Percentiles rank a stretch among this genome's conserved stretches.
Conservation (phyloP, 2,329 filamentous ascomycete genomes). For the Exophiala dermatitidis region DNA sequence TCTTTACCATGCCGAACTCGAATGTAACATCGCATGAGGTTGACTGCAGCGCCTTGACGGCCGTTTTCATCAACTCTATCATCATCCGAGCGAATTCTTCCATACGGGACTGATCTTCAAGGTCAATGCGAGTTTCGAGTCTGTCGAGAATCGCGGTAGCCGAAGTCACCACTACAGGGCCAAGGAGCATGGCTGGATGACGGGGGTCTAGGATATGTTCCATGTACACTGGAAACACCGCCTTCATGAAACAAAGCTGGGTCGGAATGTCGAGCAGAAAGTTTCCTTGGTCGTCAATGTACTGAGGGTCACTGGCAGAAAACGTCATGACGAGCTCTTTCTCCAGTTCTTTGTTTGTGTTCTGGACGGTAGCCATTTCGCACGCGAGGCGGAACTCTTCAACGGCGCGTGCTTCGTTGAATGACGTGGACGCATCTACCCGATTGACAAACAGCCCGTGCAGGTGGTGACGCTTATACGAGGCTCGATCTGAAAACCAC, state of each 20-base stretch:
- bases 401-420: constrained; percentile 1
- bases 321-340: constrained; percentile 7
- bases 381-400: constrained; percentile 7
- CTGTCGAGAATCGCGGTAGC: constrained; percentile 1
- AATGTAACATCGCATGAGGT: background rate
- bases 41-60: constrained; percentile 6
- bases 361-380: constrained; percentile 4
- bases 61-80: constrained; percentile 4
- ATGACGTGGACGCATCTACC: background rate
- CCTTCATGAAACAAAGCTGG: constrained; percentile 19
- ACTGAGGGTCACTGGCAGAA: constrained; percentile 3
- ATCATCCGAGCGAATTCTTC: constrained; percentile 11
- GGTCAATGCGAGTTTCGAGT: constrained; percentile 15
- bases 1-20: background rate
- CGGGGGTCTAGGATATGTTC: constrained; percentile 2
- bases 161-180: constrained; percentile 1
- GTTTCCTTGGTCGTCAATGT: constrained; percentile 13
- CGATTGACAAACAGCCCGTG: constrained; percentile 12
- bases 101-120: constrained; percentile 13
- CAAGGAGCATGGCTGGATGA: constrained; percentile 1
- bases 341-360: background rate
- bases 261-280: constrained; percentile 11
- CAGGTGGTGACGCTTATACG: constrained; percentile 6
- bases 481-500: constrained; percentile 6
- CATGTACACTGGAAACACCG: constrained; percentile 19